Base-by-base conservation (phyloP, 2,329 filamentous ascomycete genomes). In the Claviceps fusiformis region DNA sequence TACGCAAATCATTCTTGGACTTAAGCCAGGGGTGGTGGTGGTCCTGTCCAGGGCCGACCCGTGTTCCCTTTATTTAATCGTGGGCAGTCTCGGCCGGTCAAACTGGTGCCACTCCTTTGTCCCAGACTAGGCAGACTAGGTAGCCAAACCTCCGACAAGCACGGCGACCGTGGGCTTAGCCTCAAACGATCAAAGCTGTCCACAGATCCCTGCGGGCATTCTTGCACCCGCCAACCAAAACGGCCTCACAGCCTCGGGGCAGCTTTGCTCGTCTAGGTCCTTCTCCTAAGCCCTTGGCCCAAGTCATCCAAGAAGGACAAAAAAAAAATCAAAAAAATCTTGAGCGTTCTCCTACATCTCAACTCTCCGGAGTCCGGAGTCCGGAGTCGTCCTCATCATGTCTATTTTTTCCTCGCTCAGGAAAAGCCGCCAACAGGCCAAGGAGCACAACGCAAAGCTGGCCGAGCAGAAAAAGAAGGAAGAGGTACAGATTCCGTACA, bases 391-490 rank as follows among this genome's bases (percentile, higher is more conserved):
- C 43, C 37, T 47, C 58, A 59, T 52, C 57, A 83, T 83, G 81
- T 77, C 80, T 47, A 73, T 84, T 58, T 79, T 83, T 62, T 76
- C 73, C 5, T 70, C 75, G 55, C 72, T 83, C 63, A 75, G 70
- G 62, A 71, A 69, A 59, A 74, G 75, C 59, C 75, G 75, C 56
- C 74, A 79, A 62, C 75, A 78, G 54, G 76, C 78, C 59, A 80
- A 82, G 64, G 74, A 81, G 52, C 71, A 75, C 56, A 77, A 72
- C 44, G 69, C 72, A 47, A 76, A 78, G 62, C 63, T 73, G 57
- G 72, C 68, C 46, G 74, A 76, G 60, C 73, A 76, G 60, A 67
- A 73, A 44, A 74, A 76, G 53, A 63, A 68, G 46, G 72, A 74
- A 58, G 63, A 67, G 43, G 56, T 56, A 15, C 54, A 59, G 54